Evolutionary conservation across 129 eudicot genomes (phyloP).

Genomic region (Heracleum sosnowskyi): DNA sequence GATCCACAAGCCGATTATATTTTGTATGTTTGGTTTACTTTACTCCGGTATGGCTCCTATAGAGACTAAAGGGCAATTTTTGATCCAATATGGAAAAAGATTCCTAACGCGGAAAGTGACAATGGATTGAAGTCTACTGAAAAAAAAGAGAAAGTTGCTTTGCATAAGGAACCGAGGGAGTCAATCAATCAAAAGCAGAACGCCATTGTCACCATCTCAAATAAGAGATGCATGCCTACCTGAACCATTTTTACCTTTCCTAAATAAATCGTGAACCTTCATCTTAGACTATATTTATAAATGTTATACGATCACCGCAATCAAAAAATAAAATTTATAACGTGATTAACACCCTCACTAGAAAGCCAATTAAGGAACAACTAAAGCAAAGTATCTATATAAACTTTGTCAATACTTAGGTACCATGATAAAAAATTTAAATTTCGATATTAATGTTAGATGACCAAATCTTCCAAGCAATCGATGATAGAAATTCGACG

Average conservation of each 20-base stretch:
- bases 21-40: background rate
- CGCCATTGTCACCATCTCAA: slow-evolving; percentile 1
- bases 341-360: too few relatives aligned
- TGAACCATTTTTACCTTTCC: background rate
- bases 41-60: background rate
- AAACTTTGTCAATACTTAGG: too few relatives aligned
- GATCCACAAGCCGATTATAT: background rate
- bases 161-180: background rate
- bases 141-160: background rate
- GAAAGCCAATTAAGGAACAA: too few relatives aligned
- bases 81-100: background rate
- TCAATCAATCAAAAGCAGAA: slow-evolving; percentile 3
- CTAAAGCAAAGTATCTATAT: too few relatives aligned
- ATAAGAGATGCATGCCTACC: background rate
- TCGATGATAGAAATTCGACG: background rate
- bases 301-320: too few relatives aligned
- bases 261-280: background rate
- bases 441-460: too few relatives aligned
- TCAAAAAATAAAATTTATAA: too few relatives aligned
- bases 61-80: background rate
- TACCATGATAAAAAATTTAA: too few relatives aligned
- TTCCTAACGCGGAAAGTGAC: background rate
- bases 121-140: slow-evolving; percentile 2
- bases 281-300: background rate
- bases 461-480: background rate